phyloP scores from a whole-genome alignment of 768 basidiomycete genomes.

The Tylopilus felleus region DNA sequence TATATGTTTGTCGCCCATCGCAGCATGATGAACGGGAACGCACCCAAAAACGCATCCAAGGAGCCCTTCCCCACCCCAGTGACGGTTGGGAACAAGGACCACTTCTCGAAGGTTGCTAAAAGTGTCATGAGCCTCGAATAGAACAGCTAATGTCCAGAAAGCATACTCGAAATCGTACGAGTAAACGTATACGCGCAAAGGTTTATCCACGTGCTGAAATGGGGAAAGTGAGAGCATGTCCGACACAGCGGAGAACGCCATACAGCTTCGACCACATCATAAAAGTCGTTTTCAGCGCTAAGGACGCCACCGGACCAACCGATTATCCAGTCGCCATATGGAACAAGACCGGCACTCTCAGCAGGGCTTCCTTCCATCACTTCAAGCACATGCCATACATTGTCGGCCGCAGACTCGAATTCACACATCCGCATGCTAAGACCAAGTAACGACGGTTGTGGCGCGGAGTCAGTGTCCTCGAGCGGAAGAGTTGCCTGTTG shows the following conservation, averaged over 20 bases:
- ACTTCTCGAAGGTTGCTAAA: slow-evolving; percentile 86
- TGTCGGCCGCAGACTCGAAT: slow-evolving; percentile 83
- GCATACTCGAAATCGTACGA: slow-evolving; percentile 95
- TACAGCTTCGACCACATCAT: slow-evolving; percentile 90
- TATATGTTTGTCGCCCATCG: not conserved
- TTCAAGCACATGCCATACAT: slow-evolving; percentile 98
- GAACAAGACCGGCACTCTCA: slow-evolving; percentile 93
- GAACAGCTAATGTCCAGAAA: not conserved
- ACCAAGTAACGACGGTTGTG: slow-evolving; percentile 88
- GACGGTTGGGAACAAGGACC: slow-evolving; percentile 90
- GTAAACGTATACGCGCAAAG: slow-evolving; percentile 92
- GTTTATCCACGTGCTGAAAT: slow-evolving; percentile 88
- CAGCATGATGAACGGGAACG: slow-evolving; percentile 25
- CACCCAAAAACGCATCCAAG: slow-evolving; percentile 96
- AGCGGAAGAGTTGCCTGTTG: slow-evolving; percentile 37
- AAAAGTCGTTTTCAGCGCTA: slow-evolving; percentile 91
- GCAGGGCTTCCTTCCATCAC: slow-evolving; percentile 95
- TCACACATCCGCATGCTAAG: slow-evolving; percentile 92
- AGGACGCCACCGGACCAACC: slow-evolving; percentile 96
- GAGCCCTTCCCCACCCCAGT: slow-evolving; percentile 96
- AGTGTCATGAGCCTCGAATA: slow-evolving; percentile 5
- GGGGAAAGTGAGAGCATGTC: slow-evolving; percentile 1
- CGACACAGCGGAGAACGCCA: slow-evolving; percentile 25
- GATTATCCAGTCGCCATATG: slow-evolving; percentile 74
- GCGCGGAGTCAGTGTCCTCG: slow-evolving; percentile 39